Base-by-base conservation (phyloP, 306 rosid species). In the Cyclanthera cordifolia region DNA sequence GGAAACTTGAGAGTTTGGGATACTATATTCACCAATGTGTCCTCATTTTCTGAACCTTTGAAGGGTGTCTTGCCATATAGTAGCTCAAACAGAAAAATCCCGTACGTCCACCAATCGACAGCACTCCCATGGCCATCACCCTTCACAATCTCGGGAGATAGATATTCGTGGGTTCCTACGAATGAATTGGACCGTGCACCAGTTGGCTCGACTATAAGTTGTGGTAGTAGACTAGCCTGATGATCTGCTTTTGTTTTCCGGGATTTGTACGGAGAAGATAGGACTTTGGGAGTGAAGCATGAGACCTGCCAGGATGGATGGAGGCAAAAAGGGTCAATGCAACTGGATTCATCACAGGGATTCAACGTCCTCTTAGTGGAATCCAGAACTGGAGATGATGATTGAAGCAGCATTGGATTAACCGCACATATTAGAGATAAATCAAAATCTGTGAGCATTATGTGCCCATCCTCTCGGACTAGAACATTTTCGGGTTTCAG, bases 91-190 rank as follows among this genome's bases (percentile, higher is more conserved):
- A 93, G 70, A 68, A 93, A 81, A 71, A 93, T 86, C 64, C 99
- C 99, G n/a, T 83, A 86, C 19, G 96, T 87, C 99, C 99, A 90
- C 99, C 99, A 90, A 79, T 90, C 96, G 30, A 90, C 99, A 1
- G 96, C 85, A 65, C 82, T 93, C 46, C 99, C 99, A 48, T 93
- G 99, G 65, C 95, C 87, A 58, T 90, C 87, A 0, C 94, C 87
- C 67, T 86, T 90, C 78, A 93, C 79, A 71, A 93, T 90, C 87
- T 94, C 99, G 0, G 99, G 97, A 65, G 99, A 91, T 17, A 94
- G 97, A 85, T 94, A 94, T 70, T 94, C 97, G 47, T 94, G 92
- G 51, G 99, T 94, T 74, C 99, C 99, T 9, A 90, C 97, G 16
- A 94, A 89, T 39, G 97, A 94, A 81, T 93, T 90, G 5, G 99